A percentile compares a stretch with the other conserved stretches of the same genome.
These are phyloP conservation scores for Clonostachys byssicola DNA, from an alignment of 2,329 filamentous ascomycete species.

Conservation along the genomic window DNA sequence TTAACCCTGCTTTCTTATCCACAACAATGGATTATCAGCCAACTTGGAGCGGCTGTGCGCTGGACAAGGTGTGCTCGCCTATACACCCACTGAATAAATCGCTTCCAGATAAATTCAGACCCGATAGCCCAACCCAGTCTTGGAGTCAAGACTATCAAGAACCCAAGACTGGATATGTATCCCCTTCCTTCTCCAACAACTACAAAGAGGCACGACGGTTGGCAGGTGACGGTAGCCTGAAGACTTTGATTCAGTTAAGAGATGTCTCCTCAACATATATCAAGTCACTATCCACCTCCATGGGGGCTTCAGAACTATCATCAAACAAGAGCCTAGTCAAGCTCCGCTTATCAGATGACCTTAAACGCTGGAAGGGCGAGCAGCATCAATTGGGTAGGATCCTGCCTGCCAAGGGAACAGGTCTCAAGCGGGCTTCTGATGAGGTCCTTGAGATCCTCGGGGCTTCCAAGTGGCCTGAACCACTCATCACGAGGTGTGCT, in stretches of 20 bases:
- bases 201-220: no score
- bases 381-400: constrained; percentile 9
- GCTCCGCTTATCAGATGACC: constrained; percentile 8
- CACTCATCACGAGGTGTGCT: constrained; percentile 11
- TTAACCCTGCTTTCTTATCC: neutral
- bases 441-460: constrained; percentile 5
- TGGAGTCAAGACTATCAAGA: no score
- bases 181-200: no score
- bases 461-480: constrained; percentile 7
- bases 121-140: no score
- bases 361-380: constrained; percentile 8
- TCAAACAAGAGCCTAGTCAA: constrained; percentile 3
- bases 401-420: constrained; percentile 9
- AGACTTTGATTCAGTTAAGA: no score
- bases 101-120: neutral
- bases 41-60: neutral
- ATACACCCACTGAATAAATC: neutral
- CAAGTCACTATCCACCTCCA: no score
- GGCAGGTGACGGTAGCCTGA: no score
- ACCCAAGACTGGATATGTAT: no score
- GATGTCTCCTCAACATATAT: no score
- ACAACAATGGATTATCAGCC: neutral
- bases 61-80: neutral
- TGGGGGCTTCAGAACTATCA: no score
- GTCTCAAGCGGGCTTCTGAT: constrained; percentile 6